Evolutionary conservation across 768 basidiomycete genomes (phyloP).

Genomic region (Lyophyllum decastes): DNA sequence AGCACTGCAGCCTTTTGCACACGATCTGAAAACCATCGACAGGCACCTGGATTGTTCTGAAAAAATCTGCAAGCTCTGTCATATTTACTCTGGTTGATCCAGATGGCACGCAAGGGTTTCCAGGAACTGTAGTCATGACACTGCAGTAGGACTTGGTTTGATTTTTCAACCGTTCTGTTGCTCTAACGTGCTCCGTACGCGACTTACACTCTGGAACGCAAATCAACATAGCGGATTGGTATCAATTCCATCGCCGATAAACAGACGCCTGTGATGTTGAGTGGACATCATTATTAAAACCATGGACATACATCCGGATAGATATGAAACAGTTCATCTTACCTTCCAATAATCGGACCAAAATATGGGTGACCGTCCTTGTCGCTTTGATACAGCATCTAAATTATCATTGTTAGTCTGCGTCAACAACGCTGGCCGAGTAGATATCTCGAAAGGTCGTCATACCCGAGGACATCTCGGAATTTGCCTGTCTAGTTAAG

Average conservation of each 20-base stretch:
- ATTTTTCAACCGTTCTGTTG: neutral
- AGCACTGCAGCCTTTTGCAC: neutral
- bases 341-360: constrained; percentile 43
- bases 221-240: constrained; percentile 37
- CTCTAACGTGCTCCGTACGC: constrained; percentile 16
- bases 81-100: constrained; percentile 44
- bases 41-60: constrained; percentile 40
- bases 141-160: constrained; percentile 22
- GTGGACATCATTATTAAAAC: constrained; percentile 46
- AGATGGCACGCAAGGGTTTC: constrained; percentile 47
- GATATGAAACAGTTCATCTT: neutral
- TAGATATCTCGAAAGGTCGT: constrained; percentile 34
- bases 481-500: constrained; percentile 32
- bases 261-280: constrained; percentile 46
- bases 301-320: too few relatives aligned
- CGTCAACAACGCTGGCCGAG: neutral
- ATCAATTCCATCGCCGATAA: constrained; percentile 37
- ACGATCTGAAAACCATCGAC: constrained; percentile 5
- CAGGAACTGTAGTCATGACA: constrained; percentile 40
- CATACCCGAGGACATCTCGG: constrained; percentile 49
- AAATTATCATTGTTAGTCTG: neutral
- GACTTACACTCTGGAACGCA: constrained; percentile 35
- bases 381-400: constrained; percentile 36
- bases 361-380: constrained; percentile 40
- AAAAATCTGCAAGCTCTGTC: constrained; percentile 34